Percentiles rank a stretch among this genome's conserved stretches.
phyloP scores from a whole-genome alignment of 805 yeast species.

The Saturnispora saitoi region DNA sequence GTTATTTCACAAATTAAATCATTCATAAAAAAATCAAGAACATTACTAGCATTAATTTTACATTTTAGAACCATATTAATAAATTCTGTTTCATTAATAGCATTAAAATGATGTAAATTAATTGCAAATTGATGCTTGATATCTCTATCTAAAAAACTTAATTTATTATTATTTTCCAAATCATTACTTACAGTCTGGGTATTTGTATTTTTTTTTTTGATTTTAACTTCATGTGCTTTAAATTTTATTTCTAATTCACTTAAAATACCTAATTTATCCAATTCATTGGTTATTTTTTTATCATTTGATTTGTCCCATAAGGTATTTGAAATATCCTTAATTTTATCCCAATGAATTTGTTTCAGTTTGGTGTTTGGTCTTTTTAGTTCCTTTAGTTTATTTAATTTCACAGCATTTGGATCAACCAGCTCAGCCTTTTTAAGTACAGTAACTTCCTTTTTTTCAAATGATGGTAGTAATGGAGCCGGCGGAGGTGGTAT shows the following conservation, averaged over 20 bases:
- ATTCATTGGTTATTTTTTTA: constrained; percentile 36
- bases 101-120: constrained; percentile 57
- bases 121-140: constrained; percentile 74
- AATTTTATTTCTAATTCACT: constrained; percentile 56
- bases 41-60: constrained; percentile 48
- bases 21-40: constrained; percentile 60
- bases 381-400: constrained; percentile 11
- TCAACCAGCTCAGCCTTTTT: constrained; percentile 1
- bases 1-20: constrained; percentile 58
- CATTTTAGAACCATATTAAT: constrained; percentile 49
- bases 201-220: constrained; percentile 23
- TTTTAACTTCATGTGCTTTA: constrained; percentile 30
- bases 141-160: constrained; percentile 58
- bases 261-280: constrained; percentile 53
- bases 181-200: constrained; percentile 34
- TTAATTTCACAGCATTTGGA: constrained; percentile 9
- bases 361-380: constrained; percentile 41
- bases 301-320: constrained; percentile 50
- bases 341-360: constrained; percentile 78
- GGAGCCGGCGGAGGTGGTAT: constrained; percentile 13
- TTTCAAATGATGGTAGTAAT: not conserved
- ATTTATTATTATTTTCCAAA: constrained; percentile 26
- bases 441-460: not conserved
- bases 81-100: constrained; percentile 44
- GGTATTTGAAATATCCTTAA: constrained; percentile 49